Base-by-base conservation (phyloP, 2,329 filamentous ascomycete species). In the Xylariaceae sp. region DNA sequence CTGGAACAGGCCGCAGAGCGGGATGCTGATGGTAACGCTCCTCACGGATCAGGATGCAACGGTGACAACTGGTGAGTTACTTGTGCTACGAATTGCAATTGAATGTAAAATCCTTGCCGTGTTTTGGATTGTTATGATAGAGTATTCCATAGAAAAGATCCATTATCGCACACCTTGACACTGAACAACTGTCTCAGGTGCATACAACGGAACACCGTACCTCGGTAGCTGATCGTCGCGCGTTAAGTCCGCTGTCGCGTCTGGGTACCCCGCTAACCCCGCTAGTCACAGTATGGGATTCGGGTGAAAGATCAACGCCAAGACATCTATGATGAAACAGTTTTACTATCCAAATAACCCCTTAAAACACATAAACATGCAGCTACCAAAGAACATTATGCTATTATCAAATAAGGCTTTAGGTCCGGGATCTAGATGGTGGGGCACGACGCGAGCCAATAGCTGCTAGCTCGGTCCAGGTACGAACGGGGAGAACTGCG, bases 391-490 rank as follows among this genome's bases (percentile, higher is more conserved):
- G 37, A 39, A 8, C 2, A 7, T 39, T 39, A 39, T 39, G 37
- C 37, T 39, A 7, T 41, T 41, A 41, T 41, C 3, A 41, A 7
- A 8, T 41, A 9, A 5, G 23, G 5, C 5, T 5, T 30, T 5
- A 30, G 23, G 23, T 30, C 23, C 23, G 23, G 23, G 23, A 5
- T 5, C 23, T 7, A 17, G 2, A 50, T 69, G 69, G 69, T 71
- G 69, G 69, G 69, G 69, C 62, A 71, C 67, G 69, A 68, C 62
- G 70, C 67, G 56, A 66, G 37, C 37, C 11, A 41, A 41, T 13
- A 41, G 37, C 37, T 41, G 23, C 23, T 41, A 8, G 37, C 37
- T 41, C 7, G 8, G 23, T 30, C 4, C 23, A 18, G 23, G 23
- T 30, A 30, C 23, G 23, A 41, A 41, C 37, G 11, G 37, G 11